Percentiles rank a stretch among this genome's conserved stretches.
Evolutionary conservation across 305 asterid species (phyloP).

Genomic region (Fraxinus sp.): DNA sequence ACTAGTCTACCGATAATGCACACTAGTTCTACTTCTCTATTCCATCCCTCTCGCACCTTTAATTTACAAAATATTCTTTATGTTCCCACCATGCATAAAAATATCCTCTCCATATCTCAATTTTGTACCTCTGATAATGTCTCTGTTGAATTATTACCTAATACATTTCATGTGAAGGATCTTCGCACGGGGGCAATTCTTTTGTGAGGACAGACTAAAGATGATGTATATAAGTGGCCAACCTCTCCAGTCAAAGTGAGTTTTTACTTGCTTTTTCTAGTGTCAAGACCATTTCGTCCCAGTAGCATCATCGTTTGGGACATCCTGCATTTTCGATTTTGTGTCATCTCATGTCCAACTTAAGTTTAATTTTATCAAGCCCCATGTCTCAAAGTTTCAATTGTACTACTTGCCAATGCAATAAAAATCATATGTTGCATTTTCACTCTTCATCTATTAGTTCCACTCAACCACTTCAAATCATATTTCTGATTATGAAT

Average conservation of each 20-base stretch:
- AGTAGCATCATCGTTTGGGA: background rate
- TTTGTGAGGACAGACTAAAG: background rate
- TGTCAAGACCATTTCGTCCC: background rate
- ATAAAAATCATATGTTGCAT: background rate
- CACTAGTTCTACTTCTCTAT: no score
- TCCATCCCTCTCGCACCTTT: no score
- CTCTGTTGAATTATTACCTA: background rate
- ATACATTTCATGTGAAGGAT: background rate
- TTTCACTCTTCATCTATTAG: background rate
- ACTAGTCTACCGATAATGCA: no score
- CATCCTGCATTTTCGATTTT: background rate
- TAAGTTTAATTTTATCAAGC: background rate
- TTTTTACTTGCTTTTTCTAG: background rate
- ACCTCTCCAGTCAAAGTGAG: no score
- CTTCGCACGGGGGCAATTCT: background rate
- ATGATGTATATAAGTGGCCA: background rate
- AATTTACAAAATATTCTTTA: no score
- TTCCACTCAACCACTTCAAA: background rate
- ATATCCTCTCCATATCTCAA: no score
- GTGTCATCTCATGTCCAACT: background rate
- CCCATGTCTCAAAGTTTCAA: background rate
- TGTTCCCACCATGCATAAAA: no score
- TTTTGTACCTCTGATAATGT: background rate
- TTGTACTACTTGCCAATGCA: background rate
- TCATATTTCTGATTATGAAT: constrained; percentile 3